These are phyloP conservation scores for Leonotis leonurus DNA, from an alignment of 257 asterid species.

Conservation along the genomic window DNA sequence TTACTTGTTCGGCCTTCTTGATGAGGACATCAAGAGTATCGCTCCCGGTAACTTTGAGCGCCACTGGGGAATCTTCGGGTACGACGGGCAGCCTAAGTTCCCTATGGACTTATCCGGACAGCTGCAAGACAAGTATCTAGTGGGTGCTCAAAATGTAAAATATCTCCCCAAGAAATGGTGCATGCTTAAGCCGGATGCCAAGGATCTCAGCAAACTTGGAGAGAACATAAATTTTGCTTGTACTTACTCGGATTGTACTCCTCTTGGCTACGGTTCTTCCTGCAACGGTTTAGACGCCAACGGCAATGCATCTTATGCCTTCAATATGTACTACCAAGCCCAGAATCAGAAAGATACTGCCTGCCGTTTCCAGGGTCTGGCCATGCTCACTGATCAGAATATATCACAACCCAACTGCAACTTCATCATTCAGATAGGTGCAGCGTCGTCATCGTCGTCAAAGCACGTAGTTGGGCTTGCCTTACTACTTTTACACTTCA, in stretches of 20 bases:
- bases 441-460: conserved; percentile 13
- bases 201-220: conserved; percentile 45
- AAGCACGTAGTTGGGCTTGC: conserved; percentile 2
- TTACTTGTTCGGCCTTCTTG: conserved; percentile 74
- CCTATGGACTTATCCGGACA: conserved; percentile 63
- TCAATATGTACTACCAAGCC: conserved; percentile 58
- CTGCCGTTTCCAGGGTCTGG: conserved; percentile 63
- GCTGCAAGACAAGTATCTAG: conserved; percentile 36
- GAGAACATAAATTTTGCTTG: conserved; percentile 59
- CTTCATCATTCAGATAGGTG: conserved; percentile 55
- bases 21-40: conserved; percentile 63
- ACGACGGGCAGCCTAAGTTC: conserved; percentile 80
- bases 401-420: conserved; percentile 66
- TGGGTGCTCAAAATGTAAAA: conserved; percentile 48
- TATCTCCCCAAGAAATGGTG: conserved; percentile 65
- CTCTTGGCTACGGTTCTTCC: conserved; percentile 71
- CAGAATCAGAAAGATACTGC: conserved; percentile 39
- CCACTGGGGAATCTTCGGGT: conserved; percentile 75
- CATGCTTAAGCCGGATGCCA: conserved; percentile 40
- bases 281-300: conserved; percentile 61
- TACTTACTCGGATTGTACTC: conserved; percentile 59
- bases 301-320: conserved; percentile 68
- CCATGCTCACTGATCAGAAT: conserved; percentile 42
- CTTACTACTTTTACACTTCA: not conserved
- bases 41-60: conserved; percentile 78